Base-by-base conservation (phyloP, 2,329 filamentous ascomycete species). In the Paecilomyces variotii region DNA sequence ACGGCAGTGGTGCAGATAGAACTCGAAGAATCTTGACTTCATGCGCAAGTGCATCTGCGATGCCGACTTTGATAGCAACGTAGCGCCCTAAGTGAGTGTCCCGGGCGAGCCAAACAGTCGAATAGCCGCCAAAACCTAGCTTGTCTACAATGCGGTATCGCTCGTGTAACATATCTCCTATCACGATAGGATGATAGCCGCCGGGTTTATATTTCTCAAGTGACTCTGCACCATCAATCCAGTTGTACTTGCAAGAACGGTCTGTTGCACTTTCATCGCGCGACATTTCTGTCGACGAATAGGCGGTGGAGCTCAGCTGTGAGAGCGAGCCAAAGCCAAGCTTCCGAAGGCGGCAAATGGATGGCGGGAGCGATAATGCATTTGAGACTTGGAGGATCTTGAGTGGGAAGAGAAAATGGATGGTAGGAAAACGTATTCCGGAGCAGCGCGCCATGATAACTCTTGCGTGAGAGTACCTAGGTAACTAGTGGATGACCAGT, bases 121-220 rank as follows among this genome's bases (percentile, higher is more conserved):
- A 78, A 61, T 71, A 76, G 3, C 68, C 68, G 4, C 77, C 76
- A 64, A 68, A 76, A 0, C 75, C 76, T 5, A 79, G 66, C 61
- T 79, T 78, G 24, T 76, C 73, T 1, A 73, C 66, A 51, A 79
- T 67, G 6, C 63, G 67, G 57, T 78, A 78, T 45, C 72, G 59
- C 25, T 64, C 61, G 35, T 70, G 60, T 1, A 74, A 61, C 3
- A 69, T 39, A 11, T 73, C 68, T 1, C 69, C 68, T 26, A 75
- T 64, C 64, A 68, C 67, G 2, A 74, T 58, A 0, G 72, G 71
- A 63, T 74, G 70, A 61, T 72, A 74, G 0, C 68, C 70, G 0
- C 72, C 68, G 3, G 66, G 68, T 24, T 57, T 24, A 45, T 74
- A 73, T n/a, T 62, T 55, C 63, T 70, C 68, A 30, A 73, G 69